phyloP scores from a whole-genome alignment of 139 green algal genomes.

The Prasinococcaceae sp. region DNA sequence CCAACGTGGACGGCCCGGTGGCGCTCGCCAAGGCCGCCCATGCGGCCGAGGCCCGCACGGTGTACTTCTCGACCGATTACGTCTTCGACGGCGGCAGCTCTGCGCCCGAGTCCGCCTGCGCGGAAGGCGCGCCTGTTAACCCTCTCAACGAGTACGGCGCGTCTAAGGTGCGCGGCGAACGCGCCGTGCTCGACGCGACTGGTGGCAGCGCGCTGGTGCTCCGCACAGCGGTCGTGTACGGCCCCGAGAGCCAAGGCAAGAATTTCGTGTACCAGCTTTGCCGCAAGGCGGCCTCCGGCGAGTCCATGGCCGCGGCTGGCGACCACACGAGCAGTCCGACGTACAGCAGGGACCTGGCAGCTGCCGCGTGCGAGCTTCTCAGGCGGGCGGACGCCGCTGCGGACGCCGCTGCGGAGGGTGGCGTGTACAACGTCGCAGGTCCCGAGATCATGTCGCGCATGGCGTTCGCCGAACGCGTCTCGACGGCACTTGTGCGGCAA shows the following conservation, averaged over 20 bases:
- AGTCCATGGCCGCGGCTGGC: background rate
- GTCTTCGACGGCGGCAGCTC: background rate
- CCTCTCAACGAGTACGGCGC: slow-evolving; percentile 4
- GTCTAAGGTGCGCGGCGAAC: background rate
- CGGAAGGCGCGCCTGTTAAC: background rate
- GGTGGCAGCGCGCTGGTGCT: slow-evolving; percentile 1
- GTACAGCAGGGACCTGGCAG: background rate
- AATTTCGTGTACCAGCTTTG: slow-evolving; percentile 2
- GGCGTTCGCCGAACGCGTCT: background rate
- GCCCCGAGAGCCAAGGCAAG: slow-evolving; percentile 2
- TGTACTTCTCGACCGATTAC: slow-evolving; percentile 4
- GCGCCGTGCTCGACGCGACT: background rate
- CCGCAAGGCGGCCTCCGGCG: background rate
- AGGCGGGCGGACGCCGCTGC: background rate
- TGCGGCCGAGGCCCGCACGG: background rate
- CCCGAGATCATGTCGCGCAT: background rate
- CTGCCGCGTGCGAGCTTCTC: background rate
- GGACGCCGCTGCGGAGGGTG: no score
- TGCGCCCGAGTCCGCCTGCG: no score
- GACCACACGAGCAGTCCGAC: background rate
- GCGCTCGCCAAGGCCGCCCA: background rate
- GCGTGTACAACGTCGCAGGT: slow-evolving; percentile 2
- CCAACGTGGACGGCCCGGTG: background rate
- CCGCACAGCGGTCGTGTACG: slow-evolving; percentile 3
- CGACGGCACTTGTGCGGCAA: background rate